Evolutionary conservation across 1,284 basidiomycete species (phyloP), one percentile per base, ranked within the genome.

Genomic region (Rhodotorula sp.): DNA sequence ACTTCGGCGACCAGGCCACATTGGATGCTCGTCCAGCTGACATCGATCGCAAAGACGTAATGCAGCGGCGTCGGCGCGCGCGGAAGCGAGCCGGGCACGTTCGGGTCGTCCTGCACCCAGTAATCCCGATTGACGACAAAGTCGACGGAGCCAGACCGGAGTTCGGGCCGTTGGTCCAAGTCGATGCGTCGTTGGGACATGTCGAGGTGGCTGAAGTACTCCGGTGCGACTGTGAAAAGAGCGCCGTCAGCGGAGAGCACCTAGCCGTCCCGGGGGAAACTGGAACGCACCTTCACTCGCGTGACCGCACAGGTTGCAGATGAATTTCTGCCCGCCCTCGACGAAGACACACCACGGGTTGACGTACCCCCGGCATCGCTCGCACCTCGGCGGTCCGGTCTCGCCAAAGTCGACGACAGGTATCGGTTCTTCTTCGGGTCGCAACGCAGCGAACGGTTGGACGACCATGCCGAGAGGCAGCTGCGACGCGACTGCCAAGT

Each of bases 311-410:
- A 99, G 81, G 84, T 98, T 99, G 82, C 97, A 99, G 76, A 87
- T 88, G 92, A 94, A 99, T 76, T 86, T 87, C 72, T 87, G 87
- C 5, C 97, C 97, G 15, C 92, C 92, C 51, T 91, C 87, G 23
- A 88, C 85, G 87, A 92, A 99, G 47, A 86, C 85, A 80, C 90
- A 93, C 94, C 94, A 99, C 0, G 95, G 90, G 80, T 98, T 99
- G 79, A 99, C 87, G 82, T 99, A 99, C 0, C 87, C 92, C 76
- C 93, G 86, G 82, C 97, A 99, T 58, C 87, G 85, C 65, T 86
- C 87, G 80, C 97, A 99, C 51, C 97, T 86, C 20, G 91, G 87
- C 21, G 96, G 97, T 15, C 94, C 95, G 14, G 82, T 80, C 58
- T 77, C 90, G 84, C 80, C 85, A 56, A 80, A 84, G 70, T 81